These are phyloP conservation scores for Salvia miltiorrhiza DNA, from an alignment of 257 asterid species.

Conservation along the genomic window DNA sequence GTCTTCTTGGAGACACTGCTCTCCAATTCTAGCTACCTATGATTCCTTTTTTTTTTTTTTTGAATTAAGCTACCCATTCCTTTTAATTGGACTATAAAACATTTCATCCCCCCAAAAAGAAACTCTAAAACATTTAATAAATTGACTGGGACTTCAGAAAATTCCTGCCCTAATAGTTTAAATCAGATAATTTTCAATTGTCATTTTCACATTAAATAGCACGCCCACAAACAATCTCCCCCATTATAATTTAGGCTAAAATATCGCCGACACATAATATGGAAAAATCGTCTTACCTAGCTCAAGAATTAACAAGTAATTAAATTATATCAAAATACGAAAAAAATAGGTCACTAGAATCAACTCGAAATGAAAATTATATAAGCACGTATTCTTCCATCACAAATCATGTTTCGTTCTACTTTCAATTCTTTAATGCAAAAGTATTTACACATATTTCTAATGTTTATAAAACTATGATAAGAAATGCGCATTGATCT, in stretches of 20 bases:
- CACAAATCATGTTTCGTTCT: not conserved
- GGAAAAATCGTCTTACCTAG: not conserved
- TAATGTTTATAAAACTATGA: not conserved
- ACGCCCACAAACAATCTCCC: not conserved
- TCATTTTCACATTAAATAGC: not conserved
- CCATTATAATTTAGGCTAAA: not conserved
- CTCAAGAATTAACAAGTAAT: not conserved
- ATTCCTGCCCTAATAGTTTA: not conserved
- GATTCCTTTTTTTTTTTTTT: no score
- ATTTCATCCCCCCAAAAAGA: no score
- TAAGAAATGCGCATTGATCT: no score
- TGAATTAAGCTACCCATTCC: not conserved
- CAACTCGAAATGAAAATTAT: not conserved
- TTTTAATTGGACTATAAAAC: not conserved
- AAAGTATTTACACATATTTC: not conserved
- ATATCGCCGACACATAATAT: conserved; percentile 7
- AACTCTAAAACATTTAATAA: not conserved
- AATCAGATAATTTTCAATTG: not conserved
- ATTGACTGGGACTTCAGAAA: not conserved
- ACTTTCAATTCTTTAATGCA: not conserved
- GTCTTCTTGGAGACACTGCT: no score
- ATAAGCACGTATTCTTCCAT: no score
- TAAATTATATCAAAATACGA: not conserved
- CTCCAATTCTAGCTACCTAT: no score
- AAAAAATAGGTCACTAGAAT: no score